Evolutionary conservation across 2,329 filamentous ascomycete species (phyloP).

Genomic region (Cadophora luteo-olivacea): DNA sequence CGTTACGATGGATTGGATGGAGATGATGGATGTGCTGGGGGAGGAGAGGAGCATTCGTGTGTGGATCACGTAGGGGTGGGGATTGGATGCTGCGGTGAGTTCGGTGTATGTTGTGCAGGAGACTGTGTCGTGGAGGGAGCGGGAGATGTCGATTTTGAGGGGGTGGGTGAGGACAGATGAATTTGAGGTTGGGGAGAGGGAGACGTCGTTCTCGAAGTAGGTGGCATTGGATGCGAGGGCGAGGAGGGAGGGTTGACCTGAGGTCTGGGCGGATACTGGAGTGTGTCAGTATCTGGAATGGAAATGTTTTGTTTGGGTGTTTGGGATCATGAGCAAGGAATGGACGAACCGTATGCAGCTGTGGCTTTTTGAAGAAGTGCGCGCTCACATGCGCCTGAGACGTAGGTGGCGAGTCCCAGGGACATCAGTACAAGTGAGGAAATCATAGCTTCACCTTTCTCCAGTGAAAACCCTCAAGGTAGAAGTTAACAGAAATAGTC

Average conservation of each 20-base stretch:
- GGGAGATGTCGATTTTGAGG: slow-evolving; percentile 29
- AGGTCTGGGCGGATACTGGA: slow-evolving; percentile 24
- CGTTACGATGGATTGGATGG: slow-evolving; percentile 26
- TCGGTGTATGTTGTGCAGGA: slow-evolving; percentile 29
- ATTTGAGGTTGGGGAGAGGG: slow-evolving; percentile 13
- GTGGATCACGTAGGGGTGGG: slow-evolving; percentile 29
- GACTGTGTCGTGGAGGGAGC: slow-evolving; percentile 25
- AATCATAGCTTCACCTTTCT: slow-evolving; percentile 3
- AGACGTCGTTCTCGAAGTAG: slow-evolving; percentile 26
- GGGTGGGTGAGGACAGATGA: slow-evolving; percentile 11
- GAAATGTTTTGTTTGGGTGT: not conserved
- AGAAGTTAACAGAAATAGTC: not conserved
- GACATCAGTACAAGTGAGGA: not conserved
- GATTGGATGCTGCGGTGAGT: slow-evolving; percentile 22
- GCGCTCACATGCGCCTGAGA: slow-evolving; percentile 21
- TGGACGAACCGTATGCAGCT: slow-evolving; percentile 14
- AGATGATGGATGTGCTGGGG: slow-evolving; percentile 4
- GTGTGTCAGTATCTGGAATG: not conserved
- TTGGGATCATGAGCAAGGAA: not conserved
- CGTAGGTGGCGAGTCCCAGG: slow-evolving; percentile 12
- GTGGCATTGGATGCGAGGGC: slow-evolving; percentile 6
- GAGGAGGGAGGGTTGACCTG: not conserved
- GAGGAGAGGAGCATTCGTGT: slow-evolving; percentile 28
- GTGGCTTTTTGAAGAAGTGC: slow-evolving; percentile 27
- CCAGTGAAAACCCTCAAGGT: not conserved